A percentile compares a stretch with the other conserved stretches of the same genome.
These are phyloP conservation scores for Domatiomyces globalis DNA, from an alignment of 2,329 filamentous ascomycete species.

Conservation along the genomic window DNA sequence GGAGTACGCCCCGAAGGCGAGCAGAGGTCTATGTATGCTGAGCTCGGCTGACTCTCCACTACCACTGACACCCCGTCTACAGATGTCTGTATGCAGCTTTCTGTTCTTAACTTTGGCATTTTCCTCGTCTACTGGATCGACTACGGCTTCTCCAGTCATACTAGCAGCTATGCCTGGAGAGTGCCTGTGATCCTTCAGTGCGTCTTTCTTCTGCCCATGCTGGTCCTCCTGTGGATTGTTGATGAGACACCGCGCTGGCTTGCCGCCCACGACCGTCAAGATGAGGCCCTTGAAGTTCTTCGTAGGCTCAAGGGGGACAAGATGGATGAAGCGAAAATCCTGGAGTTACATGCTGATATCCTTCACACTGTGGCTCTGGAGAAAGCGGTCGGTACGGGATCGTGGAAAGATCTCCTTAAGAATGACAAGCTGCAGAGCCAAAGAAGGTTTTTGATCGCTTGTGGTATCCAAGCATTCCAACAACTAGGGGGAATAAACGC, in stretches of 20 bases:
- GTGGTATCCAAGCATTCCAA: conserved; percentile 45
- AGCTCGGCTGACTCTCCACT: too few relatives aligned
- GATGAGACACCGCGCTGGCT: conserved; percentile 41
- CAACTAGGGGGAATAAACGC: conserved; percentile 33
- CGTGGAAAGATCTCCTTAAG: conserved; percentile 36
- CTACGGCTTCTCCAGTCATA: conserved; percentile 26
- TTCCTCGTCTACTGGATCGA: conserved; percentile 36
- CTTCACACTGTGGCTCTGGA: conserved; percentile 3
- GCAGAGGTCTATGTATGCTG: conserved; percentile 20
- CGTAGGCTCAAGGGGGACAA: conserved; percentile 7
- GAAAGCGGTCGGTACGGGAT: conserved; percentile 2
- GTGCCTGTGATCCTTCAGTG: conserved; percentile 31
- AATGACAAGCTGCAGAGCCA: conserved; percentile 41
- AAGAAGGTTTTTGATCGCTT: conserved; percentile 39
- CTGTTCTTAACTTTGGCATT: conserved; percentile 35
- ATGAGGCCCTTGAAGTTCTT: conserved; percentile 37
- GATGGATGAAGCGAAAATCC: background rate
- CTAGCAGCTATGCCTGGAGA: conserved; percentile 27
- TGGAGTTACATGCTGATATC: conserved; percentile 1
- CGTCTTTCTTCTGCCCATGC: conserved; percentile 28
- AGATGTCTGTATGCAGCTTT: conserved; percentile 33
- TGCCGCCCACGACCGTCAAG: conserved; percentile 40
- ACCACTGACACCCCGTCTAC: too few relatives aligned
- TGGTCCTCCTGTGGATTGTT: conserved; percentile 26
- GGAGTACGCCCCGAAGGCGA: conserved; percentile 31